Evolutionary conservation across 352 stramenopile species (phyloP), one percentile per base, ranked within the genome.

Genomic region (Globisporangium nunn): DNA sequence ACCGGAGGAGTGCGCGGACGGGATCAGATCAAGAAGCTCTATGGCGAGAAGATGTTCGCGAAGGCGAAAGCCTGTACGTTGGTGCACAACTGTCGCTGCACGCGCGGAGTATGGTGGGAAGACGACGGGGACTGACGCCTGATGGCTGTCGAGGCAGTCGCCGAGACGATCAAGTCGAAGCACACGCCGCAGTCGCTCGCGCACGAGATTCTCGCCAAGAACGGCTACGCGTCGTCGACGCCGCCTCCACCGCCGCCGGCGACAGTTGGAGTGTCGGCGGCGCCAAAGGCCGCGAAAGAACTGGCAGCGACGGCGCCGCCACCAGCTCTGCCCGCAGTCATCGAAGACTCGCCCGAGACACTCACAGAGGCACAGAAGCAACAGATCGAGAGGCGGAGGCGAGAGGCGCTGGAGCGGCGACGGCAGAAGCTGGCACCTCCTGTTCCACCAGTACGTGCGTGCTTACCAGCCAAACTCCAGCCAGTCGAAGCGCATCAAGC

Each of bases 181-280:
- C 74, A 91, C 52, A 88, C 80, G 17, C 78, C 80, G 6, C 73
- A 85, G 48, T 68, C 82, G 33, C 65, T 91, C 17, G 80, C 82
- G 5, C 62, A 74, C 10, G 77, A 88, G 2, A 78, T 92, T 18
- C 59, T 92, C 23, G 61, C 68, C 1, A 76, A 75, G 55, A 88
- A 92, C 49, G 82, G 82, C 6, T 86, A 88, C 53, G 11, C 56
- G 2, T 45, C 64, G 7, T 23, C 23, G 23, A 23, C 23, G 23
- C 23, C 23, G 23, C 23, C 23, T 23, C 23, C 23, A 23, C 50
- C 58, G 30, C 17, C 52, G 11, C 47, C 56, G 29, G 33, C 4
- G 6, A 40, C 39, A 30, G 7, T 30, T 28, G 28, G 30, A n/a
- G 18, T 18, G 33, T 5, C 50, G 10, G 39, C 52, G 43, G 8